Evolutionary conservation across 805 yeast genomes (phyloP).

Genomic region (Candida ovalis): DNA sequence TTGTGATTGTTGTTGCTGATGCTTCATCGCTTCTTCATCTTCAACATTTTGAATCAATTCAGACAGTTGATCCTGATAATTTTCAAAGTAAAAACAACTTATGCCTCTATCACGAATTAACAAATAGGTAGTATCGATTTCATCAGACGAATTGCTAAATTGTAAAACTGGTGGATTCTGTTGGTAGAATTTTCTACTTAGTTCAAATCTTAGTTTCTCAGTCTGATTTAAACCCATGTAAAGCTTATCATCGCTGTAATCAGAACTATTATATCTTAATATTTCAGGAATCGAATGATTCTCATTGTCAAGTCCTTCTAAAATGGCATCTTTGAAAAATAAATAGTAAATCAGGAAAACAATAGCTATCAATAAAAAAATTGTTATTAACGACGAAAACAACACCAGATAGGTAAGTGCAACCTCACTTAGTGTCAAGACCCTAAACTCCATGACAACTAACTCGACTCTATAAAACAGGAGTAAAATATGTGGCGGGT

Average conservation of each 20-base stretch:
- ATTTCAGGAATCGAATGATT: constrained; percentile 24
- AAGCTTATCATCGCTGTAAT: constrained; percentile 18
- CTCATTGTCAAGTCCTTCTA: constrained; percentile 12
- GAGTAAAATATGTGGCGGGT: background rate
- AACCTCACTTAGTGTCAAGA: constrained; percentile 16
- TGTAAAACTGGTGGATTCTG: constrained; percentile 23
- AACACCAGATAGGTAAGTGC: constrained; percentile 23
- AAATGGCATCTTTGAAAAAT: constrained; percentile 22
- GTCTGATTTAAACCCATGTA: constrained; percentile 16
- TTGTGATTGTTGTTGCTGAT: background rate
- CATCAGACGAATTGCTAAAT: constrained; percentile 23
- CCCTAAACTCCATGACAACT: background rate
- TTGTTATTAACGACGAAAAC: constrained; percentile 25
- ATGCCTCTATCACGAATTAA: constrained; percentile 35
- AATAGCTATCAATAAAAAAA: constrained; percentile 22
- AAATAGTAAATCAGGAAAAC: constrained; percentile 24
- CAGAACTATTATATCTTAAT: constrained; percentile 14
- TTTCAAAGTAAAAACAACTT: constrained; percentile 29
- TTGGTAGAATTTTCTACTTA: constrained; percentile 23
- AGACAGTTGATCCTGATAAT: constrained; percentile 29
- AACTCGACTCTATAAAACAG: background rate
- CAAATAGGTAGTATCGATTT: constrained; percentile 27
- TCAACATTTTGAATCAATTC: constrained; percentile 18
- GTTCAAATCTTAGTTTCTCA: constrained; percentile 24
- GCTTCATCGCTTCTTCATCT: constrained; percentile 12